Percentiles rank a stretch among this genome's conserved stretches.
phyloP scores from a whole-genome alignment of 2,329 filamentous ascomycete species.

The Colletotrichum eremochloae region DNA sequence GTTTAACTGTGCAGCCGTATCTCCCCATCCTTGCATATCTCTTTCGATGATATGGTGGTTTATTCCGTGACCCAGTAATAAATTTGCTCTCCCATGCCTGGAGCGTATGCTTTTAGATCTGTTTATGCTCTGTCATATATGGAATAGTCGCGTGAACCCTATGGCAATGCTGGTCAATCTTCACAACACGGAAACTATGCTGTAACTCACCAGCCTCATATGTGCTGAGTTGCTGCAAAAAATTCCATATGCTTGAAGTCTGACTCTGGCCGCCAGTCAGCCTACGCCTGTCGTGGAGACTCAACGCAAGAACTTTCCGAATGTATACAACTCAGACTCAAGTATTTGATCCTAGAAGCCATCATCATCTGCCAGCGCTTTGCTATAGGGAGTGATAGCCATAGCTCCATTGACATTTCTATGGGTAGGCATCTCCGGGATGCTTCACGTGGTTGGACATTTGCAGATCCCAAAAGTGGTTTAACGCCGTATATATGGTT shows the following conservation, averaged over 20 bases:
- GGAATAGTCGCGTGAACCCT: neutral
- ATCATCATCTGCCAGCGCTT: neutral
- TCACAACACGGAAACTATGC: neutral
- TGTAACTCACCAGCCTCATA: too few relatives aligned
- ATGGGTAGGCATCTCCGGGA: neutral
- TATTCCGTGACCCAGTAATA: neutral
- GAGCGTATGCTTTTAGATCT: neutral
- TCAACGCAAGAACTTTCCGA: neutral
- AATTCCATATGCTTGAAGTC: neutral
- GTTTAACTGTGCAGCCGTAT: neutral
- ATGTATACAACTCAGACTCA: neutral
- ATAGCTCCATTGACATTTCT: neutral
- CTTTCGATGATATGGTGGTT: neutral
- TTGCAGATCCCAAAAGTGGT: neutral
- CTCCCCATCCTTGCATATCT: neutral
- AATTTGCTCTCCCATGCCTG: neutral
- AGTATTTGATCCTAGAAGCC: neutral
- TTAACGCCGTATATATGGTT: neutral
- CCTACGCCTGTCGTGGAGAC: neutral
- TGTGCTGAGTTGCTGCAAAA: too few relatives aligned
- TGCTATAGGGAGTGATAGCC: neutral
- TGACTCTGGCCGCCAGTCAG: rapidly evolving
- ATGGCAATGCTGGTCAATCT: neutral
- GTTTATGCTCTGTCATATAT: neutral
- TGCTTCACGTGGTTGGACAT: neutral